A percentile compares a stretch with the other conserved stretches of the same genome.
Evolutionary conservation across 495 filamentous ascomycete species (phyloP).

Genomic region (Usnea hakonensis): DNA sequence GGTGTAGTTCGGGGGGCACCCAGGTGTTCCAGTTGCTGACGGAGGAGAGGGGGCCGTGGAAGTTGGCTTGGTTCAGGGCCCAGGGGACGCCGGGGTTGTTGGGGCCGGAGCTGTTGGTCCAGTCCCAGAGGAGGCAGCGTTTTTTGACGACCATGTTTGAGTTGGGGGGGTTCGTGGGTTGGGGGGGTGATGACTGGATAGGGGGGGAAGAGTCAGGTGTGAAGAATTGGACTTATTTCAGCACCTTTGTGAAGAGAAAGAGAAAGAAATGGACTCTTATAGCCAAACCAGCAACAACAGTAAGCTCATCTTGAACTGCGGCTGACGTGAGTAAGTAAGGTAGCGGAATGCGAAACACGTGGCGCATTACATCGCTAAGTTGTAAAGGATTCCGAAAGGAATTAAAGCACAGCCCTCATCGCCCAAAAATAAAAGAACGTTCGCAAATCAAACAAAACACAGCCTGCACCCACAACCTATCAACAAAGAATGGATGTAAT

Average conservation of each 20-base stretch:
- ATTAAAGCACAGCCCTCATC: not conserved
- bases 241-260: too few relatives aligned
- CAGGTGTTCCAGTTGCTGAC: constrained; percentile 43
- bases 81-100: constrained; percentile 9
- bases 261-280: too few relatives aligned
- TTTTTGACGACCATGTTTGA: constrained; percentile 29
- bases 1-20: constrained; percentile 38
- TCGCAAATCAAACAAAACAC: too few relatives aligned
- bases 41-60: constrained; percentile 32
- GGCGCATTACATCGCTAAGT: not conserved
- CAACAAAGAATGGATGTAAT: too few relatives aligned
- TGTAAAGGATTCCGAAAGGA: not conserved
- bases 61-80: constrained; percentile 30
- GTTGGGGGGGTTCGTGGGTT: not conserved
- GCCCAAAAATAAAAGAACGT: not conserved
- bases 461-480: too few relatives aligned
- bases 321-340: not conserved
- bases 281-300: not conserved
- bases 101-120: constrained; percentile 35
- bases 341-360: not conserved
- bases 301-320: not conserved
- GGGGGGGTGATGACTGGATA: too few relatives aligned
- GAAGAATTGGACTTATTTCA: not conserved
- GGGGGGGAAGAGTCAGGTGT: too few relatives aligned
- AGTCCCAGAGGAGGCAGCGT: constrained; percentile 42